Evolutionary conservation across 208 protist genomes (phyloP).

Genomic region (Leishmania lainsoni): DNA sequence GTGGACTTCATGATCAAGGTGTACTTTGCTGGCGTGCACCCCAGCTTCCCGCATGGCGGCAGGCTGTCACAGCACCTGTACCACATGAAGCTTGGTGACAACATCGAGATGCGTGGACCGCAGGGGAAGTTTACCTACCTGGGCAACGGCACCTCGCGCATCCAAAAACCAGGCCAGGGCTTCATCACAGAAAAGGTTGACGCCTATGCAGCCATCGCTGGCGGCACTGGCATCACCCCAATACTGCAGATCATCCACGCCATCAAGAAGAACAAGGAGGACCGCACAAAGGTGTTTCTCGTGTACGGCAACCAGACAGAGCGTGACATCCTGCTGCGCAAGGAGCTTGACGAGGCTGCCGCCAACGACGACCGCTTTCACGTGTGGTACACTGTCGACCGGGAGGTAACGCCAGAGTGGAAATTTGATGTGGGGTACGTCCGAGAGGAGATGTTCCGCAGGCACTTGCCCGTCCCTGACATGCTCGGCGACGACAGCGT

Average conservation of each 20-base stretch:
- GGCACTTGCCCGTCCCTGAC: conserved; percentile 54
- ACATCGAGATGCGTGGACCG: conserved; percentile 89
- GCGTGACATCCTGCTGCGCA: conserved; percentile 91
- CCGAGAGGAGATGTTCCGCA: conserved; percentile 73
- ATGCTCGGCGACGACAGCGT: conserved; percentile 31
- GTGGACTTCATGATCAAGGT: conserved; percentile 95
- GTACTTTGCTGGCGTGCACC: conserved; percentile 84
- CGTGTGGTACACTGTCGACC: conserved; percentile 85
- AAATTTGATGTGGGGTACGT: conserved; percentile 72
- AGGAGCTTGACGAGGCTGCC: conserved; percentile 78
- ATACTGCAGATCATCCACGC: conserved; percentile 91
- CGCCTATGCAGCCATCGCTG: conserved; percentile 71
- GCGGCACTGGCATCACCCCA: conserved; percentile 93
- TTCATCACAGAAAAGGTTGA: conserved; percentile 35
- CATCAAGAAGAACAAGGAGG: conserved; percentile 67
- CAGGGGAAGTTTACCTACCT: conserved; percentile 90
- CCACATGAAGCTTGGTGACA: conserved; percentile 75
- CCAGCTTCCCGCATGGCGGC: conserved; percentile 87
- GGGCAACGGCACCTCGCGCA: conserved; percentile 40
- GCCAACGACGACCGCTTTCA: conserved; percentile 51
- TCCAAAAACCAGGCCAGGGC: conserved; percentile 38
- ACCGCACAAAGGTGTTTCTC: conserved; percentile 85
- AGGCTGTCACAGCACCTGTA: conserved; percentile 91
- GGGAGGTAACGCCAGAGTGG: conserved; percentile 53
- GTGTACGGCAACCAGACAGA: conserved; percentile 90